Conservation (phyloP, 495 filamentous ascomycete genomes). For the Hapsidospora chrysogenum region DNA sequence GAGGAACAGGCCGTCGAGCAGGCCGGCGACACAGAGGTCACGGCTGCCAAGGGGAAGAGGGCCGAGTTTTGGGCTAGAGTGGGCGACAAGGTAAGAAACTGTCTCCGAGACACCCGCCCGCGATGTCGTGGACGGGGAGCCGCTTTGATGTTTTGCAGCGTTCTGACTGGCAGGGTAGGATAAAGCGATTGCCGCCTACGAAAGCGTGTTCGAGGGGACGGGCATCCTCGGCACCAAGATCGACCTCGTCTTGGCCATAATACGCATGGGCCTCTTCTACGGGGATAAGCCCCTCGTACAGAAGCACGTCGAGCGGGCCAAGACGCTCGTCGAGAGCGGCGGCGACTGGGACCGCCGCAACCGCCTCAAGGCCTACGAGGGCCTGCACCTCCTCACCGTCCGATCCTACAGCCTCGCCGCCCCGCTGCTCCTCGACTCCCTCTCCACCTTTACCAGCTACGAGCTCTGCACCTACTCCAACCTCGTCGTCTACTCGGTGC, state of each 20-base stretch:
- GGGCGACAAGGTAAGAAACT: constrained; percentile 69
- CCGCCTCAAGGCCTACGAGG: constrained; percentile 95
- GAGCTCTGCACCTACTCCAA: constrained; percentile 92
- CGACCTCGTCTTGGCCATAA: constrained; percentile 87
- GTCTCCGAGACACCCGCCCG: not conserved
- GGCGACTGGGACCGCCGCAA: constrained; percentile 98
- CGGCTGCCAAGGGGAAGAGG: constrained; percentile 80
- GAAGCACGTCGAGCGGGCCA: constrained; percentile 83
- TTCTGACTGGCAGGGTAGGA: constrained; percentile 36
- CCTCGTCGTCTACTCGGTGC: constrained; percentile 86
- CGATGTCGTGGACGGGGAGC: not conserved
- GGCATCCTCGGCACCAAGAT: constrained; percentile 91
- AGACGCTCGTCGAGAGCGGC: constrained; percentile 77
- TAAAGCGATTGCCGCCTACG: constrained; percentile 79
- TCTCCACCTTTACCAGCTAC: constrained; percentile 98
- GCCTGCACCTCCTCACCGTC: constrained; percentile 77
- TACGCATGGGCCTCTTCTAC: constrained; percentile 90
- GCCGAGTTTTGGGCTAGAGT: constrained; percentile 91
- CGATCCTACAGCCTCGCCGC: constrained; percentile 81
- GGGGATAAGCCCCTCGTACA: constrained; percentile 79
- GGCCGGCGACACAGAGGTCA: constrained; percentile 88
- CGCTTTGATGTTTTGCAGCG: not conserved
- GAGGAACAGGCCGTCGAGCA: constrained; percentile 88
- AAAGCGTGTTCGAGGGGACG: constrained; percentile 85
- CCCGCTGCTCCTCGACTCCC: constrained; percentile 82